Evolutionary conservation across 495 filamentous ascomycete species (phyloP).

Genomic region (Extremus antarcticus): DNA sequence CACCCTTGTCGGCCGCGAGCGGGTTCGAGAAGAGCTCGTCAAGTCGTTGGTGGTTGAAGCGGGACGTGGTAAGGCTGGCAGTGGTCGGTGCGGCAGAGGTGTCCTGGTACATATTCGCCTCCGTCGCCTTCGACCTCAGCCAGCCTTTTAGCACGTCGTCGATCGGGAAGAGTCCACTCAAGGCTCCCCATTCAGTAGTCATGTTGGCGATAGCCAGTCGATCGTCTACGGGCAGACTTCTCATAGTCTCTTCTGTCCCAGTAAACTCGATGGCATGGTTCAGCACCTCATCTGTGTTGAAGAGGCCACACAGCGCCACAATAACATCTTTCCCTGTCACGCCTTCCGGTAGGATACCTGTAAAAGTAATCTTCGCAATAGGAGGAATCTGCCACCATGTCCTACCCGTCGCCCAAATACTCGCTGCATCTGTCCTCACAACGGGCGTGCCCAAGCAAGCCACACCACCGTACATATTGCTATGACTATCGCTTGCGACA

Average conservation of each 20-base stretch:
- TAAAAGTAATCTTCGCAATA: constrained; percentile 68
- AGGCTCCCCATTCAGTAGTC: constrained; percentile 90
- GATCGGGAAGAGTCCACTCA: constrained; percentile 75
- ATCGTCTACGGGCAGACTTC: constrained; percentile 63
- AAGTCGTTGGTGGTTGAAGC: constrained; percentile 58
- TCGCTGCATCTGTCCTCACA: constrained; percentile 77
- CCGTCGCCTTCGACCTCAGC: constrained; percentile 66
- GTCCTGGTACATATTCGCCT: constrained; percentile 44
- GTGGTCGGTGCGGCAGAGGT: constrained; percentile 34
- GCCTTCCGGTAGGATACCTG: constrained; percentile 60
- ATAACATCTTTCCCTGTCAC: constrained; percentile 96
- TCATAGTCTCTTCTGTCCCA: constrained; percentile 66
- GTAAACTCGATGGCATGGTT: constrained; percentile 91
- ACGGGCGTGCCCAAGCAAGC: constrained; percentile 69
- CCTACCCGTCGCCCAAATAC: constrained; percentile 72
- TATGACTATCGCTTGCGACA: constrained; percentile 75
- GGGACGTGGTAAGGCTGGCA: constrained; percentile 26
- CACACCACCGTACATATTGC: constrained; percentile 86
- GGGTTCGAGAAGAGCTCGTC: constrained; percentile 60
- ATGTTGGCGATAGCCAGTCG: constrained; percentile 85
- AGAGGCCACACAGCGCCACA: constrained; percentile 75
- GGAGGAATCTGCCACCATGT: constrained; percentile 91
- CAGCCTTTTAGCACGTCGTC: constrained; percentile 63
- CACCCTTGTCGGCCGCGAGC: constrained; percentile 61
- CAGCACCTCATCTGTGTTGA: constrained; percentile 80